Conservation (phyloP, 352 stramenopile genomes). For the Phytophthora quininea region DNA sequence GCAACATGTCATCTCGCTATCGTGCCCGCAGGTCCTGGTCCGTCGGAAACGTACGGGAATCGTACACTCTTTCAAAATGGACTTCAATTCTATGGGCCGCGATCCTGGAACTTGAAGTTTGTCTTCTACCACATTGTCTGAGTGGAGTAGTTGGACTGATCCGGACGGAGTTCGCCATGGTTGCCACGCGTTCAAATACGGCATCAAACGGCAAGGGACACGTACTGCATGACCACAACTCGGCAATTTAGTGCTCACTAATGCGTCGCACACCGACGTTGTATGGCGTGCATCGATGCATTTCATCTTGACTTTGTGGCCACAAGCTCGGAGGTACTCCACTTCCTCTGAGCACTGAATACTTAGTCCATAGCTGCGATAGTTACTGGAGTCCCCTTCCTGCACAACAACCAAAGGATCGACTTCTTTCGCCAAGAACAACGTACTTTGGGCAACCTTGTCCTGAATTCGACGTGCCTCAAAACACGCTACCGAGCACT, state of each 20-base stretch:
- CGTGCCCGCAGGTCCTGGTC: slow-evolving; percentile 55
- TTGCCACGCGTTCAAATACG: slow-evolving; percentile 44
- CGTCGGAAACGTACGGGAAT: slow-evolving; percentile 45
- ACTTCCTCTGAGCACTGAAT: slow-evolving; percentile 49
- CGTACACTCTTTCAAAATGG: slow-evolving; percentile 45
- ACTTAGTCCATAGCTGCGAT: slow-evolving; percentile 48
- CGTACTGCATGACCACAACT: slow-evolving; percentile 52
- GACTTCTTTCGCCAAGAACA: slow-evolving; percentile 16
- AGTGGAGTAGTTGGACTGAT: slow-evolving; percentile 32
- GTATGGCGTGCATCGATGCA: slow-evolving; percentile 56
- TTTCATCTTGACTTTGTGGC: slow-evolving; percentile 48
- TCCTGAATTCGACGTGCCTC: slow-evolving; percentile 26
- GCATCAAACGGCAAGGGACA: slow-evolving; percentile 45
- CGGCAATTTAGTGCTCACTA: slow-evolving; percentile 34
- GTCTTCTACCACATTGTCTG: slow-evolving; percentile 49
- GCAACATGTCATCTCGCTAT: slow-evolving; percentile 59
- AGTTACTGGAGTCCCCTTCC: slow-evolving; percentile 38
- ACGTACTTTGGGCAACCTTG: slow-evolving; percentile 11
- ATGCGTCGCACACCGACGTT: slow-evolving; percentile 37
- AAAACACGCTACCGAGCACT: slow-evolving; percentile 57
- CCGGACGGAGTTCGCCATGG: slow-evolving; percentile 42
- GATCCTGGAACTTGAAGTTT: slow-evolving; percentile 32
- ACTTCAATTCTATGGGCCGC: slow-evolving; percentile 27
- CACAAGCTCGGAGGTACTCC: slow-evolving; percentile 40
- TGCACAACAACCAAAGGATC: slow-evolving; percentile 40